phyloP scores from a whole-genome alignment of 768 basidiomycete species.

The Mycena belliarum region DNA sequence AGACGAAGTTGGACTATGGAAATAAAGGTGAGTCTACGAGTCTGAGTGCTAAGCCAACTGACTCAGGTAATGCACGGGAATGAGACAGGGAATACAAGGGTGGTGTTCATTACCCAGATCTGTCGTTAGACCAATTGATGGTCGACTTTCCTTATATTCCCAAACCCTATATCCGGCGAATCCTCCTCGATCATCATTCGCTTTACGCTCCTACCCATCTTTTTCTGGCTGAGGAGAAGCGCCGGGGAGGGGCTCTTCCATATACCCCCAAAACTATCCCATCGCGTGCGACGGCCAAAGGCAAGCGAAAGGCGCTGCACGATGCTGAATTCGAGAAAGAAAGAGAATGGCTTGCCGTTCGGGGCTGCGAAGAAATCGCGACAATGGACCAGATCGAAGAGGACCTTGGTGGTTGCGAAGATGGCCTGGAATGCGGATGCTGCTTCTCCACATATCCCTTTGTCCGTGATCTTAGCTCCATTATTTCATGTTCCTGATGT shows the following conservation, averaged over 20 bases:
- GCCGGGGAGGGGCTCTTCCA: conserved; percentile 30
- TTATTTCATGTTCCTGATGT: background rate
- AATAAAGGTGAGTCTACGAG: conserved; percentile 34
- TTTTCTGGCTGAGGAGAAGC: conserved; percentile 42
- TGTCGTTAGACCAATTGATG: conserved; percentile 56
- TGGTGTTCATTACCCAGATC: conserved; percentile 47
- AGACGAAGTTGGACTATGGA: conserved; percentile 55
- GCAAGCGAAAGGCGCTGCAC: conserved; percentile 40
- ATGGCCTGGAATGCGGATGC: conserved; percentile 84
- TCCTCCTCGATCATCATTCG: conserved; percentile 35
- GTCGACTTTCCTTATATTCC: conserved; percentile 60
- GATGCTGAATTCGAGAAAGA: conserved; percentile 51
- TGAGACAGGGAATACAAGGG: conserved; percentile 43
- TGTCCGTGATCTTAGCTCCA: conserved; percentile 43
- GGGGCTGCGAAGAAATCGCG: conserved; percentile 23
- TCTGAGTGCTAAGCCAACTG: no score
- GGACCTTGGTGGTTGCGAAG: conserved; percentile 49
- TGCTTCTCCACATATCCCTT: conserved; percentile 77
- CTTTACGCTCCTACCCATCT: conserved; percentile 73
- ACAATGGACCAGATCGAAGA: conserved; percentile 36
- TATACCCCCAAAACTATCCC: conserved; percentile 38
- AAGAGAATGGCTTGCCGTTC: conserved; percentile 47
- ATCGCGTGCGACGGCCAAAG: conserved; percentile 33
- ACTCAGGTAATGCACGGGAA: no score
- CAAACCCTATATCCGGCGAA: conserved; percentile 51